Percentiles rank a stretch among this genome's conserved stretches.
These are phyloP conservation scores for Diaporthe caulivora DNA, from an alignment of 2,329 filamentous ascomycete genomes.

Conservation along the genomic window DNA sequence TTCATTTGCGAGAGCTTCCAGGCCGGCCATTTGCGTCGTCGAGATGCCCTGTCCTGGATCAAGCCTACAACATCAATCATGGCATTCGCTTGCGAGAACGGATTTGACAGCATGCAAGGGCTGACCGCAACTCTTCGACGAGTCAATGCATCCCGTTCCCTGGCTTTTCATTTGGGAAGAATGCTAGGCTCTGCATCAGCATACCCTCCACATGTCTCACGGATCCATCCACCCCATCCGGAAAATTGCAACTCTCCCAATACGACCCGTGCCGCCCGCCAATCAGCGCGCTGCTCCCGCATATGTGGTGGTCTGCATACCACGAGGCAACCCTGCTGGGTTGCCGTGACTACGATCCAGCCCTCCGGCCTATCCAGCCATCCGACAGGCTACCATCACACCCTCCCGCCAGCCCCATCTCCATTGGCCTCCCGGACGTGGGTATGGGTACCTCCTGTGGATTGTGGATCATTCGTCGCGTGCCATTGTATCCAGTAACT, in stretches of 20 bases:
- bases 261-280: slow-evolving; percentile 40
- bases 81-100: slow-evolving; percentile 6
- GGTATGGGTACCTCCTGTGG: not conserved
- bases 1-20: slow-evolving; percentile 15
- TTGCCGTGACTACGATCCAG: slow-evolving; percentile 18
- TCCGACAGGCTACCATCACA: slow-evolving; percentile 25
- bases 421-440: not conserved
- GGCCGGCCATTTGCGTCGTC: not conserved
- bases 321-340: slow-evolving; percentile 34
- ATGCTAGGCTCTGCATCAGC: slow-evolving; percentile 33
- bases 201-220: slow-evolving; percentile 33
- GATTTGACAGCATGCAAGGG: slow-evolving; percentile 32
- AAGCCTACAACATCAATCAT: slow-evolving; percentile 4
- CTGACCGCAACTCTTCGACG: slow-evolving; percentile 36
- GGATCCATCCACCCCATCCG: slow-evolving; percentile 32
- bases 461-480: slow-evolving; percentile 23
- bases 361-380: not conserved
- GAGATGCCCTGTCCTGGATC: not conserved
- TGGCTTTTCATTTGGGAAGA: slow-evolving; percentile 29
- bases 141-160: slow-evolving; percentile 33
- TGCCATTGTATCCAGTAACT: not conserved
- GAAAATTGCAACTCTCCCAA: slow-evolving; percentile 33
- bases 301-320: slow-evolving; percentile 26
- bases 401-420: slow-evolving; percentile 14
- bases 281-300: slow-evolving; percentile 22